Evolutionary conservation across 1,284 basidiomycete species (phyloP), one percentile per base, ranked within the genome.

Genomic region (Puccinia polysora): DNA sequence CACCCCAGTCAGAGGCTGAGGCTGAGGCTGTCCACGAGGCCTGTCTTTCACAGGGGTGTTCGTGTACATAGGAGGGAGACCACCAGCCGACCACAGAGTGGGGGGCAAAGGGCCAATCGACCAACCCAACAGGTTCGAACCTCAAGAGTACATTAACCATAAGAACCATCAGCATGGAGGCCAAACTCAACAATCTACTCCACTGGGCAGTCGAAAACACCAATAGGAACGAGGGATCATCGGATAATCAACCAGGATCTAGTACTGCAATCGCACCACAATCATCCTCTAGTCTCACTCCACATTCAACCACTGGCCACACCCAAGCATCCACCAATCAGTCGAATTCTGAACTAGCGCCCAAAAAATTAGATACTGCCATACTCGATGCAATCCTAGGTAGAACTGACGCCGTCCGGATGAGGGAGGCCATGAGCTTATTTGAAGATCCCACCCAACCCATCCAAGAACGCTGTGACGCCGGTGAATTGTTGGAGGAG

Each of bases 191-290:
- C 47, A 47, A 69, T 25, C 36, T 69, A 4, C 67, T 69, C 8
- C 67, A 69, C 34, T 69, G 67, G 67, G 67, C 67, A 12, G 56
- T 60, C 49, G 67, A 69, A 52, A 58, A 69, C 34, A 69, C 67
- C 23, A 23, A 23, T 28, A 2, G 2, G 28, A 69, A 38, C 25
- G 15, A 14, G 1, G n/a, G 43, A 38, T 32, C 43, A 10, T 3
- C 64, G 2, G 28, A 53, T 20, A 40, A 65, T 5, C 49, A 53
- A 23, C 1, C 58, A 30, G 43, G 45, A 49, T 15, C 63, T 1
- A 53, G 49, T 32, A 65, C 63, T 15, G 50, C 47, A 30, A 20
- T 65, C 10, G 63, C 63, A 52, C 63, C 63, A 14, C 45, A 36
- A 49, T 40, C 32, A 15, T 50, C 62, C 28, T 53, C 50, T 52